Percentiles rank a stretch among this genome's conserved stretches.
Evolutionary conservation across 805 yeast species (phyloP).

Genomic region (Saccharomycopsis sp.): DNA sequence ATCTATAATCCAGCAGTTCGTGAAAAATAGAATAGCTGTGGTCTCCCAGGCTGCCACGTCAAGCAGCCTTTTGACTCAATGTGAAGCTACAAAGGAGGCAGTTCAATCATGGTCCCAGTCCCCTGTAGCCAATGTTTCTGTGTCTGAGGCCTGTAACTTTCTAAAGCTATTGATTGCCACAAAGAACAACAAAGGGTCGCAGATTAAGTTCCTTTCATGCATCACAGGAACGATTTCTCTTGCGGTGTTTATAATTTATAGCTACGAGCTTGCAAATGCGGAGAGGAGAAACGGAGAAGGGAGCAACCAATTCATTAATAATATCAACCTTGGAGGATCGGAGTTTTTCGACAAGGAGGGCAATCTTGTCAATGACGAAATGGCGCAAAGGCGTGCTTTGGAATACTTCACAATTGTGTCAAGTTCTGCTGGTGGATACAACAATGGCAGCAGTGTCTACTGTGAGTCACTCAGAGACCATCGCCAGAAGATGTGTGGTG

Average conservation of each 20-base stretch:
- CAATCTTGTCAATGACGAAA: not conserved
- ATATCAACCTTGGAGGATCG: not conserved
- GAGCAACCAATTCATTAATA: not conserved
- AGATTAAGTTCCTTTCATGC: not conserved
- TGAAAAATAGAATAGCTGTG: not conserved
- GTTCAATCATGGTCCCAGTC: not conserved
- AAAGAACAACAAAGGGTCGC: not conserved
- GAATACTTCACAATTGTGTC: not conserved
- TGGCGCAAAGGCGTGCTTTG: not conserved
- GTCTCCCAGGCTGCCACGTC: not conserved
- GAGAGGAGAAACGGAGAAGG: not conserved
- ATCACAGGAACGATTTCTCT: not conserved
- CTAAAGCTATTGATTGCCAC: not conserved
- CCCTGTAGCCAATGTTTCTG: not conserved
- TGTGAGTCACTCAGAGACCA: not conserved
- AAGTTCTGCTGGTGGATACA: not conserved
- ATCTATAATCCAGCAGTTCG: conserved; percentile 20
- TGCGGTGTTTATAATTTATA: not conserved
- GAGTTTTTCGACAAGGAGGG: not conserved
- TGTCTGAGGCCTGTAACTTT: not conserved
- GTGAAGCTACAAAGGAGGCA: not conserved
- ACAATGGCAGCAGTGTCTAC: not conserved
- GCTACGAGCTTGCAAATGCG: not conserved
- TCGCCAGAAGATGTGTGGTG: conserved; percentile 1
- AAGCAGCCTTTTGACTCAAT: not conserved